These are phyloP conservation scores for Byssoonygena ceratinophila DNA, from an alignment of 2,329 filamentous ascomycete species.

Conservation along the genomic window DNA sequence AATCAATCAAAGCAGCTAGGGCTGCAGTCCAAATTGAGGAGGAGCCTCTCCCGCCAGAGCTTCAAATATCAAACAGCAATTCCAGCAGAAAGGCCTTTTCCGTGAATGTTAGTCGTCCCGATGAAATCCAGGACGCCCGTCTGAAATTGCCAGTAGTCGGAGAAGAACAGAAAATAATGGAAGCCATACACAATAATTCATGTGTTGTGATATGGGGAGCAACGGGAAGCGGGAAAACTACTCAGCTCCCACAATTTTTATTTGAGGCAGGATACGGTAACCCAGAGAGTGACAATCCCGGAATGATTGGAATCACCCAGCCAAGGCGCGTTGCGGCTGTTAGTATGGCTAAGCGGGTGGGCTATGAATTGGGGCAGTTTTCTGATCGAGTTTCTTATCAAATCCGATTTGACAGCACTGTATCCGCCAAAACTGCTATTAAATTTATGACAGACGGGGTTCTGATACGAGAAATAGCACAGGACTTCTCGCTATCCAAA, in stretches of 20 bases:
- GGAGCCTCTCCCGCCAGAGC: slow-evolving; percentile 32
- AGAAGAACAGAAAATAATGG: slow-evolving; percentile 96
- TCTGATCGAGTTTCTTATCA: slow-evolving; percentile 77
- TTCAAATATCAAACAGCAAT: slow-evolving; percentile 31
- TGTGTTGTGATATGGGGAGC: slow-evolving; percentile 86
- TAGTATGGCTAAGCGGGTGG: slow-evolving; percentile 90
- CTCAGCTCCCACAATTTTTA: slow-evolving; percentile 90
- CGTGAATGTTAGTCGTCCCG: slow-evolving; percentile 57
- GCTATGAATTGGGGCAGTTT: slow-evolving; percentile 68
- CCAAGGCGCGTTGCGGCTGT: slow-evolving; percentile 89
- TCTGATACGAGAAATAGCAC: slow-evolving; percentile 75
- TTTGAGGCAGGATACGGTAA: slow-evolving; percentile 89
- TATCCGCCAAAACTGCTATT: slow-evolving; percentile 68
- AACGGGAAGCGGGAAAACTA: slow-evolving; percentile 95
- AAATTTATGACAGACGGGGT: slow-evolving; percentile 99
- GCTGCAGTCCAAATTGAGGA: slow-evolving; percentile 32
- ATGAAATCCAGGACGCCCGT: slow-evolving; percentile 67
- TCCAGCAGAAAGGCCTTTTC: slow-evolving; percentile 61
- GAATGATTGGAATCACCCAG: slow-evolving; percentile 91
- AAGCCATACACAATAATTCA: slow-evolving; percentile 85
- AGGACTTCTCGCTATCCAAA: slow-evolving; percentile 76
- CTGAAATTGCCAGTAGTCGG: slow-evolving; percentile 78
- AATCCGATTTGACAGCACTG: slow-evolving; percentile 86
- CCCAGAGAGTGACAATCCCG: slow-evolving; percentile 64
- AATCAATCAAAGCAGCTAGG: slow-evolving; percentile 24